Evolutionary conservation across 306 rosid species (phyloP).

Genomic region (Datisca glomerata): DNA sequence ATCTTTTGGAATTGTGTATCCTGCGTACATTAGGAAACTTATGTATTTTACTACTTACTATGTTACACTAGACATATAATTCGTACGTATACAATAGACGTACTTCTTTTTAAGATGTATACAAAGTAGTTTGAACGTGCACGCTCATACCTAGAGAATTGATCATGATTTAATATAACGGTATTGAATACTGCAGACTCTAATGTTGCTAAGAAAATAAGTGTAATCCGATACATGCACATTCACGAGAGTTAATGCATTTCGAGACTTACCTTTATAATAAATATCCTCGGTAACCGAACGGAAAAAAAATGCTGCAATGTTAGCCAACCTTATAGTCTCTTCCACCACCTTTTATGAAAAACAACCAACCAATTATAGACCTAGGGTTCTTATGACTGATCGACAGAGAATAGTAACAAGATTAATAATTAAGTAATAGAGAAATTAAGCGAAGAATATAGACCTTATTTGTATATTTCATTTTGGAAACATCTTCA

Average conservation of each 20-base stretch:
- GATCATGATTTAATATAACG: too few relatives aligned
- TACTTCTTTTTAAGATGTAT: too few relatives aligned
- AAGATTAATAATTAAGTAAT: too few relatives aligned
- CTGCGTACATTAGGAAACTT: constrained; percentile 5
- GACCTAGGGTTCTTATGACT: too few relatives aligned
- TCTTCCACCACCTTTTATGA: constrained; percentile 37
- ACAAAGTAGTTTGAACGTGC: too few relatives aligned
- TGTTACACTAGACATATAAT: too few relatives aligned
- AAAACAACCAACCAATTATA: too few relatives aligned
- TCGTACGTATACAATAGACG: too few relatives aligned
- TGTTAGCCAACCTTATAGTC: constrained; percentile 25
- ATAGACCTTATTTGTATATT: constrained; percentile 24
- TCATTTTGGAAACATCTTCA: constrained; percentile 23
- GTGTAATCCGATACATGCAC: neutral
- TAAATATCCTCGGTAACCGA: constrained; percentile 13
- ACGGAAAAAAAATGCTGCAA: constrained; percentile 17
- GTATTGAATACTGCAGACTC: too few relatives aligned
- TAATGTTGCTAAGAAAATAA: too few relatives aligned
- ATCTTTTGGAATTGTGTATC: constrained; percentile 18
- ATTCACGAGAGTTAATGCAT: neutral
- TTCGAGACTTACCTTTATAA: constrained; percentile 15
- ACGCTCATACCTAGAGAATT: too few relatives aligned
- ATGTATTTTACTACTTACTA: neutral
- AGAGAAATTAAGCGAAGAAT: neutral
- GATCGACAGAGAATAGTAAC: too few relatives aligned